These are phyloP conservation scores for Linum tenue DNA, from an alignment of 345 rosid species.

Conservation along the genomic window DNA sequence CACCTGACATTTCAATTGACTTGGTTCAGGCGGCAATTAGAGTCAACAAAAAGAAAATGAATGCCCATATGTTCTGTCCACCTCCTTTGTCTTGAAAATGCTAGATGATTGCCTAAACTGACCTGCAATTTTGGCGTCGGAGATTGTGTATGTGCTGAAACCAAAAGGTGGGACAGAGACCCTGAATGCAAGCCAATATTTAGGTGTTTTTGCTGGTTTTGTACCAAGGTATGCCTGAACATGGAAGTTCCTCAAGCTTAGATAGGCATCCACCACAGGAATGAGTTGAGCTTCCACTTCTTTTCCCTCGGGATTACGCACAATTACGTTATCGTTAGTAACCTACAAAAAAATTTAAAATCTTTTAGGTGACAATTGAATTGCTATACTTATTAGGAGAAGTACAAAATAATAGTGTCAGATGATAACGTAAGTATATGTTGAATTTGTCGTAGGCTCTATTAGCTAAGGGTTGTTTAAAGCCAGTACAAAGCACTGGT, in stretches of 20 bases:
- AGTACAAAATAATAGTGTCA: not conserved
- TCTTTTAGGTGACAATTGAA: not conserved
- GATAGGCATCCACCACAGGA: conserved; percentile 50
- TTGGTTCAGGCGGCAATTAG: conserved; percentile 10
- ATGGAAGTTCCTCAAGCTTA: conserved; percentile 43
- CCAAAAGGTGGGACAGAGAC: conserved; percentile 89
- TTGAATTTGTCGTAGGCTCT: not conserved
- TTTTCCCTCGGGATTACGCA: conserved; percentile 62
- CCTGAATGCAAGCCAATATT: conserved; percentile 75
- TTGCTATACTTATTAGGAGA: not conserved
- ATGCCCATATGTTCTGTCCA: conserved; percentile 2
- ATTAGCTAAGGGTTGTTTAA: not conserved
- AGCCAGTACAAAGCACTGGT: not conserved
- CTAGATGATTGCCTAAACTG: conserved; percentile 8
- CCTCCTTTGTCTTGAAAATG: conserved; percentile 2
- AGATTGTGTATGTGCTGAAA: conserved; percentile 66
- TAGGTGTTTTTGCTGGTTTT: conserved; percentile 36
- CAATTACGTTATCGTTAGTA: conserved; percentile 39
- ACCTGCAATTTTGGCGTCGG: conserved; percentile 57
- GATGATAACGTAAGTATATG: not conserved
- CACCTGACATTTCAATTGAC: conserved; percentile 24
- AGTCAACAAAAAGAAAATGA: conserved; percentile 9
- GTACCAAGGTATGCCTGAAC: conserved; percentile 67
- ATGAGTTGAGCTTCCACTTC: conserved; percentile 70
- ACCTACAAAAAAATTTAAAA: conserved; percentile 35